Evolutionary conservation across 2,329 filamentous ascomycete genomes (phyloP), one percentile per base, ranked within the genome.

Genomic region (Trichoderma sp.): DNA sequence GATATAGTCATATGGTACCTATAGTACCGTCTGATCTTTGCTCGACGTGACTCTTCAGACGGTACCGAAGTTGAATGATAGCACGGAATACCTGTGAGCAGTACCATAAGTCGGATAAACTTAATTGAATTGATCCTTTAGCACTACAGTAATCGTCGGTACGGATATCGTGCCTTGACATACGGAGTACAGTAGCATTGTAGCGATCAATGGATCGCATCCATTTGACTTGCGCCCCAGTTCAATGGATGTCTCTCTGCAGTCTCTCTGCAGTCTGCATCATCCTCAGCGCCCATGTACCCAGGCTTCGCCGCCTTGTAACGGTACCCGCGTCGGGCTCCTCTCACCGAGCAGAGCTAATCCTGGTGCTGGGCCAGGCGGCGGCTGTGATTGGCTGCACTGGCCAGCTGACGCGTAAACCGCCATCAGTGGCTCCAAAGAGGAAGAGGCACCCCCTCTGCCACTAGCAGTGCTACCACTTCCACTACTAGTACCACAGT

Each of bases 381-480:
- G 65, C 34, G 30, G 55, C 73, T 23, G 32, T 79, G 73, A 81
- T 81, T 81, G 80, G 80, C 59, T 71, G 74, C 72, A 59, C 66
- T 70, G 72, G 74, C 73, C 74, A 76, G 80, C 80, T 81, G 80
- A 81, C 80, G 80, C 80, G 80, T 81, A 81, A 80, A 80, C 78
- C 79, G 77, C 75, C 77, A 76, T 78, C 75, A 68, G 34, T 71
- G 63, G 71, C 71, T 73, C 69, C 55, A 28, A 50, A 58, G 43
- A 58, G 58, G 53, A 36, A 55, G 61, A 75, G 74, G 74, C 74
- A 74, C 77, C 64, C 64, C 50, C 32, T 57, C 50, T 65, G 43
- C 13, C 39, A 23, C 62, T 65, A 65, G 50, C 64, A 67, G 32
- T 58, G 64, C 64, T 58, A 43, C 64, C 64, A 67, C 50, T 57